Conservation (phyloP, 2,329 filamentous ascomycete species). For the Triangularia setosa region DNA sequence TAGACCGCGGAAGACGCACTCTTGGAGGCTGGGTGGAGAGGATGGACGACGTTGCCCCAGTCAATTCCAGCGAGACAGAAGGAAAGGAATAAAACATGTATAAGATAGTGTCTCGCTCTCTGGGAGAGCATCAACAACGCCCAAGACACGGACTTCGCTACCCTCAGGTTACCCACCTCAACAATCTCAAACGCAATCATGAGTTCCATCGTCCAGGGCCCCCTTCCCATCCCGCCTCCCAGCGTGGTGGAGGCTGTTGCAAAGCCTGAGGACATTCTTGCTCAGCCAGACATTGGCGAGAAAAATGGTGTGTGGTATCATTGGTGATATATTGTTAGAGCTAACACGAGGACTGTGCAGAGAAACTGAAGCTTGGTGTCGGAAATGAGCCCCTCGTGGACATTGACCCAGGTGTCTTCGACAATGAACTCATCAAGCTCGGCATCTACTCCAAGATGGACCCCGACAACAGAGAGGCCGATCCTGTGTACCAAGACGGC, state of each 20-base stretch:
- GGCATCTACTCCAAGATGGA: not conserved
- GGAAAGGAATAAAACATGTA: too few species aligned
- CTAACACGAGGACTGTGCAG: too few species aligned
- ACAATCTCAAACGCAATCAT: not conserved
- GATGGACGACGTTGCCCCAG: too few species aligned
- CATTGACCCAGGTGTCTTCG: not conserved
- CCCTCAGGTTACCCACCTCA: too few species aligned
- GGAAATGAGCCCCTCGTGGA: not conserved
- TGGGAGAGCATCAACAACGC: too few species aligned
- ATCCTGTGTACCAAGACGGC: not conserved
- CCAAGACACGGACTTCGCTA: too few species aligned
- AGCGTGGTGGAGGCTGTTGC: conserved; percentile 1
- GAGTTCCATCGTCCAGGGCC: not conserved
- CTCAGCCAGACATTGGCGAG: not conserved
- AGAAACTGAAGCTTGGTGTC: too few species aligned
- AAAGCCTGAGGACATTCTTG: not conserved
- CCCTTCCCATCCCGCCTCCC: not conserved
- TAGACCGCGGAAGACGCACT: too few species aligned
- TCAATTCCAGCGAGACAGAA: too few species aligned
- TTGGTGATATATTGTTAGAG: too few species aligned
- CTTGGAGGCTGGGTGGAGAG: too few species aligned
- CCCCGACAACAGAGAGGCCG: not conserved
- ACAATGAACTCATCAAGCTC: conserved; percentile 1
- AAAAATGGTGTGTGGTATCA: not conserved
- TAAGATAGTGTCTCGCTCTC: too few species aligned